Evolutionary conservation across 2,329 filamentous ascomycete genomes (phyloP).

Genomic region (Verticillium albo-atrum): DNA sequence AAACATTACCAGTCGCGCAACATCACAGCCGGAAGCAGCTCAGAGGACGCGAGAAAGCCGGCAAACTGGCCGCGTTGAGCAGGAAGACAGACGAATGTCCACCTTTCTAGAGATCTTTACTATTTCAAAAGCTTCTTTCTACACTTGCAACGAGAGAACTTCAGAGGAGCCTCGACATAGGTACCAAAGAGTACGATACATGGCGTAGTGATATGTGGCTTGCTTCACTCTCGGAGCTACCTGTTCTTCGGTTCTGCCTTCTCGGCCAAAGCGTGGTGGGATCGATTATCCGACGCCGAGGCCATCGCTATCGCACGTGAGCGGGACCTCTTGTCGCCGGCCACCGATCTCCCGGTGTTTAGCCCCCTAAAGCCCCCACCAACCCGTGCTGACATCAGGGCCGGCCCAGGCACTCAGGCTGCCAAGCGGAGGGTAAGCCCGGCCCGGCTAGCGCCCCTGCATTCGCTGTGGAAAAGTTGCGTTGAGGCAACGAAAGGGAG

Average conservation of each 20-base stretch:
- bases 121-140: no score
- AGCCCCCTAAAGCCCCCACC: neutral
- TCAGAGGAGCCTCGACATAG: no score
- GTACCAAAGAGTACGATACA: no score
- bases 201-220: neutral
- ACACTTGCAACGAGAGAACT: no score
- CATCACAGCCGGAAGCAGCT: no score
- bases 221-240: neutral
- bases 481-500: neutral
- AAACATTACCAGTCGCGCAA: no score
- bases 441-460: neutral
- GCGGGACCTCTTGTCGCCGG: neutral
- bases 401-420: neutral
- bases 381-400: neutral
- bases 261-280: neutral
- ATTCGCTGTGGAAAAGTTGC: neutral
- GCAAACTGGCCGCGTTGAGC: no score
- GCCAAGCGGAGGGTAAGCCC: neutral
- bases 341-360: neutral
- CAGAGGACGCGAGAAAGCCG: no score
- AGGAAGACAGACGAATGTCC: no score
- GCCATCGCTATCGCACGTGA: neutral
- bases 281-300: neutral
- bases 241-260: neutral
- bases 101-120: no score